A percentile compares a stretch with the other conserved stretches of the same genome.
phyloP scores from a whole-genome alignment of 2,329 filamentous ascomycete species.

The Colletotrichum destructivum region DNA sequence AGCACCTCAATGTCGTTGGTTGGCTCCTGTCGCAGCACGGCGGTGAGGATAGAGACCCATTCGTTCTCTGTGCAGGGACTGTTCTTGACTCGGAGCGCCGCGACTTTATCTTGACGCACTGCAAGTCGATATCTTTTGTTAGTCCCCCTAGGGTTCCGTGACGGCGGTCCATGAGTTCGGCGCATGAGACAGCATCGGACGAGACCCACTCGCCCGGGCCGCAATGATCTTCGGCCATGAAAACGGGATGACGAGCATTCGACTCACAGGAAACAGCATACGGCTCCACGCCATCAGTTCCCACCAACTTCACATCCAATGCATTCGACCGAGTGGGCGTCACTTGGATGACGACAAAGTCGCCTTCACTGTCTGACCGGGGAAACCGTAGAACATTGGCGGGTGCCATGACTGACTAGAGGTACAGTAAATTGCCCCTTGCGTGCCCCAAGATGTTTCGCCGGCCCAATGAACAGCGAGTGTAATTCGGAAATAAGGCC shows the following conservation, averaged over 20 bases:
- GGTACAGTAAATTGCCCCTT: conserved; percentile 19
- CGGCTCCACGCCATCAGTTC: conserved; percentile 76
- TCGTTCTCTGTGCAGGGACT: conserved; percentile 72
- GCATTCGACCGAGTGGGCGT: conserved; percentile 62
- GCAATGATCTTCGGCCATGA: conserved; percentile 38
- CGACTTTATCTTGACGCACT: conserved; percentile 63
- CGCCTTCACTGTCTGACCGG: conserved; percentile 66
- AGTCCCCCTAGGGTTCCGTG: conserved; percentile 15
- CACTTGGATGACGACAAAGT: conserved; percentile 74
- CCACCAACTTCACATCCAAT: conserved; percentile 77
- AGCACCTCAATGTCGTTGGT: conserved; percentile 71
- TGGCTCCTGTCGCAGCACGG: conserved; percentile 68
- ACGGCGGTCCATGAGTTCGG: conserved; percentile 29
- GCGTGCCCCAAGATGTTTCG: conserved; percentile 24
- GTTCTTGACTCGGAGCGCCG: conserved; percentile 67
- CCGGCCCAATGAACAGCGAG: conserved; percentile 7
- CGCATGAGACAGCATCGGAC: conserved; percentile 44
- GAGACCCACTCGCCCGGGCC: conserved; percentile 38
- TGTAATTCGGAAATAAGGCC: neutral
- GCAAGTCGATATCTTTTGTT: conserved; percentile 34
- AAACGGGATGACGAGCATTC: conserved; percentile 39
- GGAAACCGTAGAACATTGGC: conserved; percentile 69
- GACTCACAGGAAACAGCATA: conserved; percentile 72
- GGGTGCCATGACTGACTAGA: conserved; percentile 32
- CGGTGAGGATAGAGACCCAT: conserved; percentile 75